Evolutionary conservation across 768 basidiomycete species (phyloP), one percentile per base, ranked within the genome.

Genomic region (Tulasnella sp.): DNA sequence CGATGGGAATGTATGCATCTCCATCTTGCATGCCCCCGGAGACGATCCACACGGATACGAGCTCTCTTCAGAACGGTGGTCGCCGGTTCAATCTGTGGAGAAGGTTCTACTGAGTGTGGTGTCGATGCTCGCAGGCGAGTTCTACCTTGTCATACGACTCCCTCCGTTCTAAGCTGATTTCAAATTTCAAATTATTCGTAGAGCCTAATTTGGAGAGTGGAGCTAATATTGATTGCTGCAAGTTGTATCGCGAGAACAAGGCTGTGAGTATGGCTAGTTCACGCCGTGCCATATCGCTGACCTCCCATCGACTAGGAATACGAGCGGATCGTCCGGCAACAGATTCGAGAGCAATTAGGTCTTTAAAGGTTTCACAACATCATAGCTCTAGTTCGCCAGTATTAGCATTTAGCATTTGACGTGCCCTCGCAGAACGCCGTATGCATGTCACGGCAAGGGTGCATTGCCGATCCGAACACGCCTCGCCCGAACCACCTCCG

Each of bases 181-280:
- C 40, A 32, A 25, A 23, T 19, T 34, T 32, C 51, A 37, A 17
- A 49, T 27, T n/a, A 1, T 40, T 11, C 35, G 32, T 63, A 84
- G 94, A 98, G 72, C 96, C 96, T 25, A 99, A 99, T 70, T 76
- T 97, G 46, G 96, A 99, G 71, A 91, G 87, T 59, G 92, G 92
- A 17, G 96, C 96, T 50, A 97, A 96, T 71, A 86, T 99, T 61
- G 84, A 94, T 71, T 94, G 92, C 66, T 93, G 91, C 75, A 98
- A 98, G 72, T 73, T 98, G 57, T 97, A 94, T 69, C 78, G 94
- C 59, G 93, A 96, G 62, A 83, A 96, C 68, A 79, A 77, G 59
- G 71, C 74, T 62, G 77, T 79, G 58, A 61, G 63, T 57, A 29
- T 40, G 7, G 27, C 9, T 48, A 12, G 48, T 46, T 2, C 27